Evolutionary conservation across 2,329 filamentous ascomycete species (phyloP).

Genomic region (Fusarium keratoplasticum): DNA sequence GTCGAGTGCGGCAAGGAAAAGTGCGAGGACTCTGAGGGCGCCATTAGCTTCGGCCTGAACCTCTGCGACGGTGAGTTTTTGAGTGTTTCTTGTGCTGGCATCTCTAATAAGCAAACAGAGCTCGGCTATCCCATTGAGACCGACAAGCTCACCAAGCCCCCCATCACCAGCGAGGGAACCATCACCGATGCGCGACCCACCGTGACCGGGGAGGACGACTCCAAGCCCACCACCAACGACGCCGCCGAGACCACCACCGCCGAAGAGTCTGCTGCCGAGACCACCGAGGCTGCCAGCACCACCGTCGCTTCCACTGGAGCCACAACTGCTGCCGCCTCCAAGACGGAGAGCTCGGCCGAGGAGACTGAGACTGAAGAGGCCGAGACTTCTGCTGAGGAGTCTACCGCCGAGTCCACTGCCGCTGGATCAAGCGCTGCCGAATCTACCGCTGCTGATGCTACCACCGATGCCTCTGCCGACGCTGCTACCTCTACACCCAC

Average conservation of each 20-base stretch:
- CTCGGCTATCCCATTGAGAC: slow-evolving; percentile 27
- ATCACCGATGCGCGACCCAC: background rate
- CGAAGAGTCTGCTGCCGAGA: slow-evolving; percentile 9
- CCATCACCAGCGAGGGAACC: slow-evolving; percentile 13
- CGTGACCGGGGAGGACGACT: background rate
- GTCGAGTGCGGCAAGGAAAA: slow-evolving; percentile 35
- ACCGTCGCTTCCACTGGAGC: background rate
- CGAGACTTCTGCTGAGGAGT: background rate
- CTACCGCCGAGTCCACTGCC: background rate
- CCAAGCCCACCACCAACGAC: background rate
- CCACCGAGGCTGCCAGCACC: background rate
- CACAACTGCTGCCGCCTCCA: background rate
- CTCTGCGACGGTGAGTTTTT: slow-evolving; percentile 47
- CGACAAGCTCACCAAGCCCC: slow-evolving; percentile 2
- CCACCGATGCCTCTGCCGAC: background rate
- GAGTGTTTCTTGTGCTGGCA: accelerated
- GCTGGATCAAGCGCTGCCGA: background rate
- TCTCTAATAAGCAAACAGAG: slow-evolving; percentile 3
- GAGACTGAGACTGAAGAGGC: background rate
- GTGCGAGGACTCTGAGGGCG: slow-evolving; percentile 12
- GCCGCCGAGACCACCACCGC: background rate
- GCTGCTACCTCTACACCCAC: slow-evolving; percentile 2
- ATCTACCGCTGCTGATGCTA: background rate
- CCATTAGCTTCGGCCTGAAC: slow-evolving; percentile 39
- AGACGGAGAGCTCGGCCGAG: slow-evolving; percentile 9